Conservation (phyloP, 2,329 filamentous ascomycete genomes). For the Graphilbum fragrans region DNA sequence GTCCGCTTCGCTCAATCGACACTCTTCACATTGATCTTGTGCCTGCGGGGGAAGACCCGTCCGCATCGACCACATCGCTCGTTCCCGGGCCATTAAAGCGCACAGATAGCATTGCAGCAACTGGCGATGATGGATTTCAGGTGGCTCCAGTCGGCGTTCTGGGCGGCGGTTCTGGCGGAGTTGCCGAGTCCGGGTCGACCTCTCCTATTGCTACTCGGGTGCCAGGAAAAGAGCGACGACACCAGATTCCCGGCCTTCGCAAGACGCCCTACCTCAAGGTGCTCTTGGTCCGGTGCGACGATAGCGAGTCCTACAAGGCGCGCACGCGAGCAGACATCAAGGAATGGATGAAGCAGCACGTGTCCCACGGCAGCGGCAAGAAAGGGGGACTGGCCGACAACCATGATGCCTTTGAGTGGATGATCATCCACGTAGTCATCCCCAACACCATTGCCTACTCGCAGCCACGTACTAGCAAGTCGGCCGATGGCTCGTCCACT, state of each 20-base stretch:
- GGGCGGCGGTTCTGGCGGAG: slow-evolving; percentile 29
- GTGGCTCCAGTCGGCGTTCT: slow-evolving; percentile 41
- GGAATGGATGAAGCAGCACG: slow-evolving; percentile 81
- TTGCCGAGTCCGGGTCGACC: slow-evolving; percentile 17
- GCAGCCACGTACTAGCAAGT: slow-evolving; percentile 52
- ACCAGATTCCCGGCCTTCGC: slow-evolving; percentile 89
- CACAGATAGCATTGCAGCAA: slow-evolving; percentile 16
- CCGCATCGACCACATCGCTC: slow-evolving; percentile 11
- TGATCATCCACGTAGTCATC: slow-evolving; percentile 84
- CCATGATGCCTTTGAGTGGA: slow-evolving; percentile 93
- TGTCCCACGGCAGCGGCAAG: slow-evolving; percentile 43
- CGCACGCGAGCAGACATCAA: slow-evolving; percentile 65
- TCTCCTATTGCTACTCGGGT: too few species aligned
- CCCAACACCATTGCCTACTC: slow-evolving; percentile 73
- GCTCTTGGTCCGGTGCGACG: slow-evolving; percentile 81
- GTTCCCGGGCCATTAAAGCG: slow-evolving; percentile 14
- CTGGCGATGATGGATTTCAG: slow-evolving; percentile 47
- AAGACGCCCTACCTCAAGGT: slow-evolving; percentile 91
- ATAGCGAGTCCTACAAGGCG: slow-evolving; percentile 86
- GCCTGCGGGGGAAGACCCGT: slow-evolving; percentile 43
- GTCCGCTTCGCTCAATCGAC: slow-evolving; percentile 85
- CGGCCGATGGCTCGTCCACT: slow-evolving; percentile 36
- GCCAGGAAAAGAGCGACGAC: slow-evolving; percentile 54
- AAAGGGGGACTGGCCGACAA: slow-evolving; percentile 68
- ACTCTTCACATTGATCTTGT: slow-evolving; percentile 83